Evolutionary conservation across 2,329 filamentous ascomycete genomes (phyloP).

Genomic region (Lizonia empirigonia): DNA sequence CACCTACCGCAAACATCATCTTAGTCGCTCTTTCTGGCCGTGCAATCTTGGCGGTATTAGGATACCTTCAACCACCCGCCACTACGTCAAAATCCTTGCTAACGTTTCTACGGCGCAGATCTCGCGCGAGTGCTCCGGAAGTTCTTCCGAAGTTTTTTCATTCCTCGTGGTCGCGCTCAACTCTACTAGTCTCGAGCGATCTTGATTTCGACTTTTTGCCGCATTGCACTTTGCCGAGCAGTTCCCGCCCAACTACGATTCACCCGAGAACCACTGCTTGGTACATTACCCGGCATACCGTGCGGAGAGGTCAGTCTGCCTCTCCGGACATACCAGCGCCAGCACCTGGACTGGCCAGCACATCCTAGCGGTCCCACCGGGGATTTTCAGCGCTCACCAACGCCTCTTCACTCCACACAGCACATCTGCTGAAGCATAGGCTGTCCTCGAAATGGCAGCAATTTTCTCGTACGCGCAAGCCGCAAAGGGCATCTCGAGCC

Average conservation of each 20-base stretch:
- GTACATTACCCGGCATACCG: slow-evolving; percentile 29
- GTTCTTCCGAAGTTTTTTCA: slow-evolving; percentile 17
- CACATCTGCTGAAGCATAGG: slow-evolving; percentile 5
- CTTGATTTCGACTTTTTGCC: slow-evolving; percentile 1
- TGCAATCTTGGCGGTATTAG: neutral
- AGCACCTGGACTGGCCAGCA: slow-evolving; percentile 39
- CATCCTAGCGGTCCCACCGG: slow-evolving; percentile 38
- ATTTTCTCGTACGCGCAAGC: slow-evolving; percentile 95
- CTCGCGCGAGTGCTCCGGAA: slow-evolving; percentile 16
- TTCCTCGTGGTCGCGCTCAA: slow-evolving; percentile 9
- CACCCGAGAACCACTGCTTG: slow-evolving; percentile 23
- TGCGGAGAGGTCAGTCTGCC: slow-evolving; percentile 51
- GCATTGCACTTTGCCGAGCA: slow-evolving; percentile 17
- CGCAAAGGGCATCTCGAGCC: slow-evolving; percentile 74
- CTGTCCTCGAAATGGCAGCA: slow-evolving; percentile 37
- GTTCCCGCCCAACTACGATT: neutral
- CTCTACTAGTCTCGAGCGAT: slow-evolving; percentile 12
- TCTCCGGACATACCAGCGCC: slow-evolving; percentile 48
- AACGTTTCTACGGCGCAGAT: slow-evolving; percentile 23
- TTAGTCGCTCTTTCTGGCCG: slow-evolving; percentile 1
- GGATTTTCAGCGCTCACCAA: slow-evolving; percentile 34
- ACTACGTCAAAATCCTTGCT: slow-evolving; percentile 17
- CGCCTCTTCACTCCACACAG: slow-evolving; percentile 2
- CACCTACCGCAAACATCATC: slow-evolving; percentile 7
- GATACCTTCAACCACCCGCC: neutral